A percentile compares a stretch with the other conserved stretches of the same genome.
Evolutionary conservation across 345 rosid species (phyloP).

Genomic region (Salix koriyanagi): DNA sequence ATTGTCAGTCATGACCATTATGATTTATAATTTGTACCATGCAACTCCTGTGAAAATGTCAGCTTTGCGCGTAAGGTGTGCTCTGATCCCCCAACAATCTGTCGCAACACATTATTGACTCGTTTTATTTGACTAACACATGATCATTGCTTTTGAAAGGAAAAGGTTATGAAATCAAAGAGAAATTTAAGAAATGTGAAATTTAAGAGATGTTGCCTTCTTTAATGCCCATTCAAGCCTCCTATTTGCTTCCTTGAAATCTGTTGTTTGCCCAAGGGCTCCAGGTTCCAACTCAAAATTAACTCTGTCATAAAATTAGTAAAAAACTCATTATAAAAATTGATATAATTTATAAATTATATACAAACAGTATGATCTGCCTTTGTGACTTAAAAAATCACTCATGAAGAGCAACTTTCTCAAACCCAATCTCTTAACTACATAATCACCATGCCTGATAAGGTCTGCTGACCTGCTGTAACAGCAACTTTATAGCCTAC

Average conservation of each 20-base stretch:
- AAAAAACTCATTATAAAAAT: neutral
- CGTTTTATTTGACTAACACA: neutral
- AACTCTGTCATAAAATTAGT: slow-evolving; percentile 43
- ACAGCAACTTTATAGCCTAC: neutral
- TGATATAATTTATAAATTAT: neutral
- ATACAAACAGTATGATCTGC: neutral
- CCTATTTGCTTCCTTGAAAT: slow-evolving; percentile 84
- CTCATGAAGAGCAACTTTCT: neutral
- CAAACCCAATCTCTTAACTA: neutral
- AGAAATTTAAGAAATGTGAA: slow-evolving; percentile 13
- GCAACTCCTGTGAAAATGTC: slow-evolving; percentile 87
- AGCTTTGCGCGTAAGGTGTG: slow-evolving; percentile 87
- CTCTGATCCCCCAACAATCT: slow-evolving; percentile 93
- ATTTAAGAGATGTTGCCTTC: slow-evolving; percentile 47
- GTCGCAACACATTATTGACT: slow-evolving; percentile 14
- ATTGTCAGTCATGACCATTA: neutral
- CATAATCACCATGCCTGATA: neutral
- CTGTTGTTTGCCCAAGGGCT: slow-evolving; percentile 81
- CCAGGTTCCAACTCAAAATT: slow-evolving; percentile 84
- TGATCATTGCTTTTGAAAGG: slow-evolving; percentile 8
- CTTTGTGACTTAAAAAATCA: neutral
- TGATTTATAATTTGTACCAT: slow-evolving; percentile 41
- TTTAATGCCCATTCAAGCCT: slow-evolving; percentile 88
- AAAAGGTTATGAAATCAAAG: neutral
- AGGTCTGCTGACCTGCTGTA: neutral